Evolutionary conservation across 1,139 yeast species (phyloP), one percentile per base, ranked within the genome.

Genomic region (Candida anutae): DNA sequence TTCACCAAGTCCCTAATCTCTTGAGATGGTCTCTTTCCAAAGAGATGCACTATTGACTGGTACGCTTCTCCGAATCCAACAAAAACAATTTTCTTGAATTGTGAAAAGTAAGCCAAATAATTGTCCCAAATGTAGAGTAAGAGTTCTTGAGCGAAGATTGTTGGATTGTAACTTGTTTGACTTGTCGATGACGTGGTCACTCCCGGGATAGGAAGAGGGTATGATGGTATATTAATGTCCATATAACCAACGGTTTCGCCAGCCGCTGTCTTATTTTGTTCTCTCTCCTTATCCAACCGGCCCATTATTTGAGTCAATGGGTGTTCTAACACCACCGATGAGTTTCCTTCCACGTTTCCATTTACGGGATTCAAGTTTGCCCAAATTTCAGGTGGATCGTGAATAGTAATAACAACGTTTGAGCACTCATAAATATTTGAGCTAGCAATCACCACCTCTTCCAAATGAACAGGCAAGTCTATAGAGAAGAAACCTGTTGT

Each of bases 311-410:
- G 61, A 10, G 50, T 37, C 26, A 64, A 46, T 6, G 72, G 72
- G 36, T 65, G 66, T 32, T 63, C 66, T 24, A 65, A 50, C 13
- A 83, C 73, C 23, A 85, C 70, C 2, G 94, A 76, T 2, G 82
- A 72, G 29, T 74, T 70, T 11, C 88, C 69, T 37, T 82, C 87
- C 25, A 88, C 73, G 24, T 71, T 66, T 6, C 97, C 97, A 15
- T 81, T 72, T 5, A 79, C 57, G 0, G 95, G 87, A 48, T 87
- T 87, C 17, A 79, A 60, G 38, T 80, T 75, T 2, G 94, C 95
- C 95, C 95, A 87, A 5, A 90, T 69, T 37, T 87, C 94, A 2
- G 96, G 88, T 3, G 97, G 87, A 45, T 88, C 97, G 51, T 88
- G 97, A 10, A 88, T 74, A 6, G 84, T 55, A 11, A 90, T 62